Percentiles rank a stretch among this genome's conserved stretches.
phyloP scores from a whole-genome alignment of 805 yeast genomes.

The Spathaspora boniae region DNA sequence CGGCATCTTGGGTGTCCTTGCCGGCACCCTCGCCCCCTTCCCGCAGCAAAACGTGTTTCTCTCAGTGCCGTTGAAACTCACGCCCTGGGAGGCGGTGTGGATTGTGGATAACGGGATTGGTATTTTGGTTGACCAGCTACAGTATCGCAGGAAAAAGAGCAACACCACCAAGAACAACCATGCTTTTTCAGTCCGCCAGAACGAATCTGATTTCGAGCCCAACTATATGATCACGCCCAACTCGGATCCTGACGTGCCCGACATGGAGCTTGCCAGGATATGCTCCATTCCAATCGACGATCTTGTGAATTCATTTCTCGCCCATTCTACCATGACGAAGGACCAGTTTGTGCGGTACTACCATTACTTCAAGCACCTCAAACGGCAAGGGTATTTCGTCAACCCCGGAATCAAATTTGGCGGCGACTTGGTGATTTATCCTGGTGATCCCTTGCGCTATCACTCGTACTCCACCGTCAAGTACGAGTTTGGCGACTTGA shows the following conservation, averaged over 20 bases:
- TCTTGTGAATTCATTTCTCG: too few relatives aligned
- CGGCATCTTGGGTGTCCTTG: conserved; percentile 71
- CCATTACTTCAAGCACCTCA: conserved; percentile 35
- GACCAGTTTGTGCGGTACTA: conserved; percentile 10
- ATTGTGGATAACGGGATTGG: conserved; percentile 45
- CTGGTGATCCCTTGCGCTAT: conserved; percentile 89
- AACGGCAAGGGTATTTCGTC: conserved; percentile 46
- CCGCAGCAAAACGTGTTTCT: conserved; percentile 91
- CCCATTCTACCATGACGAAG: not conserved
- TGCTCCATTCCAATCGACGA: conserved; percentile 3
- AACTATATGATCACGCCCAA: conserved; percentile 5
- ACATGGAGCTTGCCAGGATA: not conserved
- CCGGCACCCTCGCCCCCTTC: conserved; percentile 83
- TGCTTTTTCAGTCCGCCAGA: not conserved
- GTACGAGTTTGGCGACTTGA: conserved; percentile 42
- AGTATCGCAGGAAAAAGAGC: conserved; percentile 14
- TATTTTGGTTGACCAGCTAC: conserved; percentile 39
- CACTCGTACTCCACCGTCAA: conserved; percentile 83
- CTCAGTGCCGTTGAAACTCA: conserved; percentile 75
- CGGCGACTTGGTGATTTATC: conserved; percentile 83
- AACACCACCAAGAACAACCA: conserved; percentile 9
- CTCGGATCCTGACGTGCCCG: not conserved
- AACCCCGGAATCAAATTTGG: conserved; percentile 93
- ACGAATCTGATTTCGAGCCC: not conserved
- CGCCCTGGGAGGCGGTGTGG: conserved; percentile 72